A percentile compares a stretch with the other conserved stretches of the same genome.
Conservation (phyloP, 495 filamentous ascomycete genomes). For the Staphylotrichum tortipilum region DNA sequence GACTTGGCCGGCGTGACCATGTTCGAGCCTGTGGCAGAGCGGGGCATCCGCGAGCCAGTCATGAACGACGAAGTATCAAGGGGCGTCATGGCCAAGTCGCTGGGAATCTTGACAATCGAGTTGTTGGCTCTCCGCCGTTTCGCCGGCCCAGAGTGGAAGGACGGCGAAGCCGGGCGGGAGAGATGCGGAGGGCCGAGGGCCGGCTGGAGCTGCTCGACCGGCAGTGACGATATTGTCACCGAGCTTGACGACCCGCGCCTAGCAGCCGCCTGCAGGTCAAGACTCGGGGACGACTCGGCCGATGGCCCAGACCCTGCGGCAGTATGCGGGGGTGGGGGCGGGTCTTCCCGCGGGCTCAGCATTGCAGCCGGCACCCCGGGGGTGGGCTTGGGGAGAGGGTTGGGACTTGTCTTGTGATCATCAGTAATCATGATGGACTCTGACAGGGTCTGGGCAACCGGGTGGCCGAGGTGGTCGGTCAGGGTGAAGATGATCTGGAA, state of each 20-base stretch:
- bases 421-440: constrained; percentile 90
- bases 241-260: constrained; percentile 1
- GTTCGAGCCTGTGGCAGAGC: constrained; percentile 29
- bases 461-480: constrained; percentile 62
- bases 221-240: background rate
- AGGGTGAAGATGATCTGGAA: constrained; percentile 93
- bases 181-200: background rate
- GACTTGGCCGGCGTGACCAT: constrained; percentile 31
- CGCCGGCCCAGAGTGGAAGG: constrained; percentile 10
- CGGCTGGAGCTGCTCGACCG: constrained; percentile 1
- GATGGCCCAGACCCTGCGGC: background rate
- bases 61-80: constrained; percentile 51
- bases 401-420: constrained; percentile 66
- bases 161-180: constrained; percentile 7
- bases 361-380: background rate
- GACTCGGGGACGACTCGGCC: constrained; percentile 4
- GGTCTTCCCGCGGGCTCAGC: constrained; percentile 7
- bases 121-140: constrained; percentile 72
- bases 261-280: constrained; percentile 3
- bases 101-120: constrained; percentile 54
- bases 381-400: background rate
- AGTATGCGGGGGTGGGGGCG: background rate
- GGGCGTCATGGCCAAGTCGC: constrained; percentile 69
- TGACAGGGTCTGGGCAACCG: constrained; percentile 78
- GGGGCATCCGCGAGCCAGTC: constrained; percentile 13